Conservation (phyloP, 345 rosid genomes). For the Lepidium aucheri region DNA sequence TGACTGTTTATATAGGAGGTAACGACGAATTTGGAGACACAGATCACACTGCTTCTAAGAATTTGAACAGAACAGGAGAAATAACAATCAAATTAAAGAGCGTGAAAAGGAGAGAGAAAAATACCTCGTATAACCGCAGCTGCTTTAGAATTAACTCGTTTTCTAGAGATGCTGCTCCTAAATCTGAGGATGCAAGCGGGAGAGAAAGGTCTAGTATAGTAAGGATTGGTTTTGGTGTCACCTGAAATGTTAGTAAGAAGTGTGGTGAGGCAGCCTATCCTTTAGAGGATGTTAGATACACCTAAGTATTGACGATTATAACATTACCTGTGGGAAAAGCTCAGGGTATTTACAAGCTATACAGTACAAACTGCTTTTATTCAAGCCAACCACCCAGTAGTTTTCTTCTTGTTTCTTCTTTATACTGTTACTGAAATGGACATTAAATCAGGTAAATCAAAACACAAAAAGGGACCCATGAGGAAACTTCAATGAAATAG, state of each 20-base stretch:
- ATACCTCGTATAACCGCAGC: slow-evolving; percentile 63
- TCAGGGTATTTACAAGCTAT: slow-evolving; percentile 65
- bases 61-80: not conserved
- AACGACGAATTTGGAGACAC: not conserved
- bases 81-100: not conserved
- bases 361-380: slow-evolving; percentile 58
- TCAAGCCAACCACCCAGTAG: slow-evolving; percentile 88
- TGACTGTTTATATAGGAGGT: not conserved
- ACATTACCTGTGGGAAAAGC: slow-evolving; percentile 66
- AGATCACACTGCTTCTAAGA: not conserved
- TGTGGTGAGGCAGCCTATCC: not conserved
- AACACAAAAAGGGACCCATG: not conserved
- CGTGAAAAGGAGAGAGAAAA: slow-evolving; percentile 2
- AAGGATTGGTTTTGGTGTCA: slow-evolving; percentile 84
- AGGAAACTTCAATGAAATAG: not conserved
- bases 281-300: not conserved
- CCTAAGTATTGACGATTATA: not conserved
- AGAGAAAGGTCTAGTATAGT: slow-evolving; percentile 53
- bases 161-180: slow-evolving; percentile 87
- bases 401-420: slow-evolving; percentile 64
- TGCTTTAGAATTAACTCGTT: slow-evolving; percentile 76
- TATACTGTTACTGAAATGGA: slow-evolving; percentile 47
- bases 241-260: slow-evolving; percentile 38
- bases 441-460: not conserved
- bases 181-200: slow-evolving; percentile 88